These are phyloP conservation scores for Boechera retrofracta DNA, from an alignment of 345 rosid species.

Conservation along the genomic window DNA sequence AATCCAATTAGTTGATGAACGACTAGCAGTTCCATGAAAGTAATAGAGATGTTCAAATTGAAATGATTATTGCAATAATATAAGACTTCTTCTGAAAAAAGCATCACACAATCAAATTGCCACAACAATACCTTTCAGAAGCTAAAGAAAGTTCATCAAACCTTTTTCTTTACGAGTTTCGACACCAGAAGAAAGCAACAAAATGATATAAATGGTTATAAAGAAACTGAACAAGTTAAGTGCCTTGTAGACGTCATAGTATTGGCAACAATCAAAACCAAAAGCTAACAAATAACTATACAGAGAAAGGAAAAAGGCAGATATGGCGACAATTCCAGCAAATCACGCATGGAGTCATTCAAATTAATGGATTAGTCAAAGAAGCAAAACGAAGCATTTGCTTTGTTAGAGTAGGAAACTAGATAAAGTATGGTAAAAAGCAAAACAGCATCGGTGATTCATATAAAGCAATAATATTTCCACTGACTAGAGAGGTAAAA, in stretches of 20 bases:
- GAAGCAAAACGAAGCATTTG: conserved; percentile 31
- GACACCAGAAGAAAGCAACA: conserved; percentile 5
- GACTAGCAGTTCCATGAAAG: conserved; percentile 34
- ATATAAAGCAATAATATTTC: conserved; percentile 28
- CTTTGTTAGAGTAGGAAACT: conserved; percentile 28
- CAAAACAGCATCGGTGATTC: conserved; percentile 27
- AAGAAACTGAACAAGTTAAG: conserved; percentile 17
- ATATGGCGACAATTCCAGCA: conserved; percentile 34
- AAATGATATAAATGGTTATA: conserved; percentile 15
- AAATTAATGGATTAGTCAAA: conserved; percentile 51
- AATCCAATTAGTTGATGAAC: conserved; percentile 7
- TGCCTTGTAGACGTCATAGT: conserved; percentile 28
- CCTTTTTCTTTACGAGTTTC: conserved; percentile 28
- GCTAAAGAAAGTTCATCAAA: conserved; percentile 15
- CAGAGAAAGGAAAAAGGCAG: conserved; percentile 24
- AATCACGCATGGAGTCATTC: conserved; percentile 23
- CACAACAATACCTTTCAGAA: conserved; percentile 21
- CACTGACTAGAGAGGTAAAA: conserved; percentile 14
- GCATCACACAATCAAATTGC: conserved; percentile 26
- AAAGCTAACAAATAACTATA: conserved; percentile 40
- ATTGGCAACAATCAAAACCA: conserved; percentile 36
- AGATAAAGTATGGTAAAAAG: conserved; percentile 24
- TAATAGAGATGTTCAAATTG: conserved; percentile 19
- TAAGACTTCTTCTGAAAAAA: neutral
- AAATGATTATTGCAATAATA: neutral